Evolutionary conservation across 176 grass and related monocot genomes (phyloP), one percentile per base, ranked within the genome.

Genomic region (Rhynchospora pubera): DNA sequence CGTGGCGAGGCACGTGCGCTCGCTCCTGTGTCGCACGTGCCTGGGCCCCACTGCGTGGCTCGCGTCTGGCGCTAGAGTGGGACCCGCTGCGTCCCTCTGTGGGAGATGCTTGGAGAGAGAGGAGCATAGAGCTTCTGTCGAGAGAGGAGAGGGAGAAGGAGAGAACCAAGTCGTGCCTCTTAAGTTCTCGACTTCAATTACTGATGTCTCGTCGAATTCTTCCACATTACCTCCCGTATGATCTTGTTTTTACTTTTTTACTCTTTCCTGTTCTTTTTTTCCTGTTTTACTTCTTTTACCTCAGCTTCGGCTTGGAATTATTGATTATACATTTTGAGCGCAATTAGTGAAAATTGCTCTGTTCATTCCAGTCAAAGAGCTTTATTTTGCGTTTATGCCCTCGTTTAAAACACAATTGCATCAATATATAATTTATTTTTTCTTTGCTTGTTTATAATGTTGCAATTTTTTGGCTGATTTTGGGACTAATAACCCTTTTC

Each of bases 91-190:
- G 13, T 94, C 92, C 9, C 78, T 94, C 77, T 94, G 92, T 83
- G 58, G 88, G 43, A 83, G 84, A 3, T 94, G 92, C 90, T 79
- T 76, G 8, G 84, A 81, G 8, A 84, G 81, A 5, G 86, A 83
- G 1, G 73, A 64, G 16, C 78, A 72, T 0, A 65, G 79, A 16
- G 84, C 7, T 11, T 63, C 26, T 8, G 73, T 64, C 8, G 61
- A 77, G 69, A 6, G 67, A 69, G 0, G 78, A 82, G 1, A 57
- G 44, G 13, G 57, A 62, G 1, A 82, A 70, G 86, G 87, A 82
- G 92, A 94, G 77, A 94, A 92, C 65, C 92, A 94, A 85, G 90
- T 92, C 42, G 92, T 94, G 70, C 92, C 92, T 18, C 91, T 77
- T 15, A 80, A 66, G 14, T 77, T 81, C 3, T 87, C 92, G 62